A percentile compares a stretch with the other conserved stretches of the same genome.
Conservation (phyloP, 495 filamentous ascomycete genomes). For the Penicillium verhagenii region DNA sequence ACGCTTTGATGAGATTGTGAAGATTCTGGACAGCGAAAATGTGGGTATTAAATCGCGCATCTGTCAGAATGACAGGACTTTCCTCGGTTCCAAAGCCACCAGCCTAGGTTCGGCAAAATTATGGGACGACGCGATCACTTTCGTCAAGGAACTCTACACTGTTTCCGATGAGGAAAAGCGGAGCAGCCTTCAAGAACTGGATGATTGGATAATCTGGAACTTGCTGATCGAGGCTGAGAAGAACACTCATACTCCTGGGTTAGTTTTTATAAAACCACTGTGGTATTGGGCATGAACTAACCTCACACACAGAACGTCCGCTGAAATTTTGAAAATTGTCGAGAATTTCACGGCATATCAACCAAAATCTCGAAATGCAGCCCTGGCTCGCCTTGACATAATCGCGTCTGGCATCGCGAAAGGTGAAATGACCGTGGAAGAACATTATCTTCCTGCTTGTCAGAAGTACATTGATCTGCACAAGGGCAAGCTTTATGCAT, state of each 20-base stretch:
- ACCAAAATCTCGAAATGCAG: slow-evolving; percentile 50
- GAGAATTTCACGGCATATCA: slow-evolving; percentile 33
- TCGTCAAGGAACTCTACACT: slow-evolving; percentile 39
- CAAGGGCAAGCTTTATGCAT: slow-evolving; percentile 53
- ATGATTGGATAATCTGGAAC: slow-evolving; percentile 61
- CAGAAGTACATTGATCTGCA: slow-evolving; percentile 50
- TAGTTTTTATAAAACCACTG: slow-evolving; percentile 8
- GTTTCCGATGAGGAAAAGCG: slow-evolving; percentile 32
- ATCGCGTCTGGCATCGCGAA: slow-evolving; percentile 23
- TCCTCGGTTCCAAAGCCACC: slow-evolving; percentile 46
- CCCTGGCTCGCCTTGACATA: slow-evolving; percentile 40
- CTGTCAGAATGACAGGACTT: slow-evolving; percentile 51
- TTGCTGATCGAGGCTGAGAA: slow-evolving; percentile 31
- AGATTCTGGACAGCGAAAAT: slow-evolving; percentile 50
- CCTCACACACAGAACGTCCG: slow-evolving; percentile 28
- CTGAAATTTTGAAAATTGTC: slow-evolving; percentile 30
- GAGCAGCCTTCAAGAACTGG: slow-evolving; percentile 43
- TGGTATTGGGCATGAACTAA: slow-evolving; percentile 2
- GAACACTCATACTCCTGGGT: slow-evolving; percentile 35
- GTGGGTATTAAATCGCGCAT: slow-evolving; percentile 51
- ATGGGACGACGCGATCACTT: slow-evolving; percentile 49
- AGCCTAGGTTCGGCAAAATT: slow-evolving; percentile 41
- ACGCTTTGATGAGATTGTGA: slow-evolving; percentile 45
- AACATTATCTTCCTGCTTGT: slow-evolving; percentile 38
- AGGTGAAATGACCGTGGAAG: slow-evolving; percentile 31